Evolutionary conservation across 75 land plant species (phyloP).

Genomic region (Ceratopteris richardii): DNA sequence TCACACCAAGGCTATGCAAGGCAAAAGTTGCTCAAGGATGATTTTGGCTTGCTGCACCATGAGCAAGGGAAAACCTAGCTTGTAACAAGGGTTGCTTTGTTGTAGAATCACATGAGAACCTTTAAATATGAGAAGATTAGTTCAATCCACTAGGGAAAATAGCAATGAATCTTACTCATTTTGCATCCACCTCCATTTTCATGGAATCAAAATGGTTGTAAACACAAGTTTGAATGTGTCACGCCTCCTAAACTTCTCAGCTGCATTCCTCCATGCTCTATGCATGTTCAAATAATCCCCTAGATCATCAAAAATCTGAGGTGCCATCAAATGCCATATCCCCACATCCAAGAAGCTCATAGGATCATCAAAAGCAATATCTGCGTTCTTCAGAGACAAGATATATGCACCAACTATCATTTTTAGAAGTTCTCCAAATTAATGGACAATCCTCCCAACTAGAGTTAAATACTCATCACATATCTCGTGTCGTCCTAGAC

Average conservation of each 20-base stretch:
- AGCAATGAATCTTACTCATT: slow-evolving; percentile 92
- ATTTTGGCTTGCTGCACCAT: slow-evolving; percentile 96
- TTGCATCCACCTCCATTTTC: slow-evolving; percentile 94
- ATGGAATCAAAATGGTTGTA: slow-evolving; percentile 95
- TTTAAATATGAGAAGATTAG: slow-evolving; percentile 83
- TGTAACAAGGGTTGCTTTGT: slow-evolving; percentile 80
- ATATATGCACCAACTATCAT: slow-evolving; percentile 94
- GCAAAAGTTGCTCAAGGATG: slow-evolving; percentile 93
- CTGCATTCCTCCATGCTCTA: slow-evolving; percentile 71
- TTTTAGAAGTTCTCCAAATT: slow-evolving; percentile 83
- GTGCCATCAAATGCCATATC: slow-evolving; percentile 99
- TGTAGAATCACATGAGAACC: slow-evolving; percentile 67
- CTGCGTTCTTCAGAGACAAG: slow-evolving; percentile 60
- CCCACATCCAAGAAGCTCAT: slow-evolving; percentile 85
- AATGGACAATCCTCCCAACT: slow-evolving; percentile 98
- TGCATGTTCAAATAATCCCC: slow-evolving; percentile 99
- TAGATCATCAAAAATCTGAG: slow-evolving; percentile 90
- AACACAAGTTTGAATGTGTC: slow-evolving; percentile 97
- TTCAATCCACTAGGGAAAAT: slow-evolving; percentile 93
- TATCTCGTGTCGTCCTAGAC: slow-evolving; percentile 93
- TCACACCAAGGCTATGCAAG: slow-evolving; percentile 81
- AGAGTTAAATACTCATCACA: slow-evolving; percentile 93
- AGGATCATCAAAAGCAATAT: slow-evolving; percentile 72
- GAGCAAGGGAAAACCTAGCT: slow-evolving; percentile 93
- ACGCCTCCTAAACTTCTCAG: slow-evolving; percentile 51